Base-by-base conservation (phyloP, 2,329 filamentous ascomycete genomes). In the Ophiosphaerella korrae region DNA sequence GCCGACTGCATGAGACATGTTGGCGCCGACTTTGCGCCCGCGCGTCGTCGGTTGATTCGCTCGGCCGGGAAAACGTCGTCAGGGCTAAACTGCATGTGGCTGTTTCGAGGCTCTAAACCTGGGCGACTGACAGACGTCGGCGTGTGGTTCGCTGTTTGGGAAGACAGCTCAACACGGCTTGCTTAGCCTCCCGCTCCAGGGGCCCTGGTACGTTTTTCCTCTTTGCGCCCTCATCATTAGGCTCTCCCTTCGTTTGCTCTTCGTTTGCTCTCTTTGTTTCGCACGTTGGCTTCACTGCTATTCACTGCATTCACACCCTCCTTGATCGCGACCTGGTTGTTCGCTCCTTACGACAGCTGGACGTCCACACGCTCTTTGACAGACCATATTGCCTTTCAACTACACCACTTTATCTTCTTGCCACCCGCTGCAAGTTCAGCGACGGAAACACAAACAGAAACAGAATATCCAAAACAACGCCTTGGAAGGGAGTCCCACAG, bases 261-360 rank as follows among this genome's bases (percentile, higher is more conserved):
- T 52, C 60, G 61, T 29, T 29, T 29, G 6, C 26, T 7, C 26
- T 7, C 26, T 29, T 29, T 29, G 26, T 29, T 29, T 11, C 55
- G 53, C 58, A 55, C 57, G 43, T 62, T 62, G 60, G 51, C 57
- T 62, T 62, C 56, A 52, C 58, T 53, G 52, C 55, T 57, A 54
- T 57, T 53, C 48, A 36, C 55, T 21, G 18, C 18, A 4, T 21
- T 8, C 26, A 58, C 52, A 58, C 63, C 47, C 63, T 63, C 63
- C 54, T 61, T 65, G 55, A 44, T 64, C 59, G 54, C 64, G 62
- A 57, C 66, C 66, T 58, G 63, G 67, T 42, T 68, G 70, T 74
- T 70, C 71, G 69, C 71, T 75, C 72, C 60, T 74, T 74, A 73
- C 67, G 66, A 68, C 68, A 66, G 45, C 64, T 62, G 65, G 67